Percentiles rank a stretch among this genome's conserved stretches.
phyloP scores from a whole-genome alignment of 2,329 filamentous ascomycete genomes.

The Lecanicillium sp. region DNA sequence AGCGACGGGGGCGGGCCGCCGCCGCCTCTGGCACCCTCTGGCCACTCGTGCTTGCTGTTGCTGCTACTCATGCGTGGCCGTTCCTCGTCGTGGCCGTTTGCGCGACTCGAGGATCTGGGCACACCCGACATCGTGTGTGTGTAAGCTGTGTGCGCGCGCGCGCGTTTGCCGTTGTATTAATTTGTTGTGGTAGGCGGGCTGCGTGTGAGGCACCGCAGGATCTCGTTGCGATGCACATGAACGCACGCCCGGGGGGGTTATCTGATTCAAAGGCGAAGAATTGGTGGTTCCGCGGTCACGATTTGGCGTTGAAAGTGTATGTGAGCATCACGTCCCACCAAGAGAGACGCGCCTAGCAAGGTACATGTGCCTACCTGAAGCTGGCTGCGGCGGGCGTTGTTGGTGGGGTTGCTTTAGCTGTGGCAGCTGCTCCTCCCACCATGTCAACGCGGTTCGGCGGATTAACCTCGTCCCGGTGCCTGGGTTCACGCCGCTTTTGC shows the following conservation, averaged over 20 bases:
- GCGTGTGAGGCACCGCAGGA: slow-evolving; percentile 1
- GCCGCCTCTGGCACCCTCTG: slow-evolving; percentile 31
- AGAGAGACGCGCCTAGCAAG: not conserved
- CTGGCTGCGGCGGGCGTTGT: not conserved
- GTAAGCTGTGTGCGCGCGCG: not conserved
- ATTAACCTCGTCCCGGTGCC: slow-evolving; percentile 9
- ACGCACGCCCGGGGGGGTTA: not conserved
- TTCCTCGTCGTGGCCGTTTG: slow-evolving; percentile 32
- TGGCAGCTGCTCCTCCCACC: no score
- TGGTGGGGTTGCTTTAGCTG: slow-evolving; percentile 5
- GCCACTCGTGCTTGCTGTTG: slow-evolving; percentile 26
- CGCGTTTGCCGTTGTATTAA: no score
- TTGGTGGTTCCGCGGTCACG: not conserved
- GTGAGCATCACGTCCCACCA: not conserved
- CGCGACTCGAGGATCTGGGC: slow-evolving; percentile 38
- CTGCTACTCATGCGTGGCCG: slow-evolving; percentile 32
- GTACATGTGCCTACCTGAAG: not conserved
- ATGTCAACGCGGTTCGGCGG: slow-evolving; percentile 1
- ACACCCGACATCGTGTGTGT: slow-evolving; percentile 33
- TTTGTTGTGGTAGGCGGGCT: slow-evolving; percentile 2
- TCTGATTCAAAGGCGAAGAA: not conserved
- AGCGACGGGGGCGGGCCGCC: slow-evolving; percentile 25
- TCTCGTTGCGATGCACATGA: slow-evolving; percentile 6
- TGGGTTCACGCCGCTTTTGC: slow-evolving; percentile 3
- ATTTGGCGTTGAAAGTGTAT: not conserved